Base-by-base conservation (phyloP, 148 eudicot species). In the Camellia japonica region DNA sequence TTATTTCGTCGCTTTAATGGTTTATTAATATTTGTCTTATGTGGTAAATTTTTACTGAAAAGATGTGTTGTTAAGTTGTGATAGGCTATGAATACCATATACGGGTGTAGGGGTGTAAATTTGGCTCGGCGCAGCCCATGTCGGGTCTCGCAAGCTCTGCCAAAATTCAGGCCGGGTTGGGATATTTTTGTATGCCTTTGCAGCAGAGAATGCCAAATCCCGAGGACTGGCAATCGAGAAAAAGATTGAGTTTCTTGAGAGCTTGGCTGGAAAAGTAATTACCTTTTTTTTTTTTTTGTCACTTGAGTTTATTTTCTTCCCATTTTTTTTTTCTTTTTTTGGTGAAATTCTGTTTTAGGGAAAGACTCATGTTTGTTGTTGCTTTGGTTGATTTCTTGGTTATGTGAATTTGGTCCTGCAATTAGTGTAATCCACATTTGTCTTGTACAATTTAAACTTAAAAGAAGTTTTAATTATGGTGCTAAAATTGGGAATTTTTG, bases 191-290 rank as follows among this genome's bases (percentile, higher is more conserved):
- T 49, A 49, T 23, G 77, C 75, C 63, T 51, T 77, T 83, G 88
- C 87, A 91, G 95, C 87, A 67, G 90, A 87, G 42, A 79, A 79
- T 68, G 87, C 46, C 46, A 88, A 86, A 84, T 83, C 98, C 19
- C 82, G 92, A 55, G 94, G 91, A 23, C 55, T 83, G 15, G 80
- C 88, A 65, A 85, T 94, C 74, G 98, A 94, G 90, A 88, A 80
- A 30, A 94, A 90, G 91, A 91, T 94, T 44, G 95, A 93, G 77
- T 86, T 86, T 69, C 94, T 94, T 4, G 98, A 94, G 89, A 76
- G 85, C 82, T 82, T 93, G 81, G 86, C 91, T 73, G 88, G 93
- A 77, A 89, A 75, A 78, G 98, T 94, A 89, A 88, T 76, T 79
- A 44, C 7, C 18, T n/a, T 18, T 61, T 62, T 46, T 68, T 1